Evolutionary conservation across 768 basidiomycete species (phyloP).

Genomic region (Pseudohyphozyma bogoriensis): DNA sequence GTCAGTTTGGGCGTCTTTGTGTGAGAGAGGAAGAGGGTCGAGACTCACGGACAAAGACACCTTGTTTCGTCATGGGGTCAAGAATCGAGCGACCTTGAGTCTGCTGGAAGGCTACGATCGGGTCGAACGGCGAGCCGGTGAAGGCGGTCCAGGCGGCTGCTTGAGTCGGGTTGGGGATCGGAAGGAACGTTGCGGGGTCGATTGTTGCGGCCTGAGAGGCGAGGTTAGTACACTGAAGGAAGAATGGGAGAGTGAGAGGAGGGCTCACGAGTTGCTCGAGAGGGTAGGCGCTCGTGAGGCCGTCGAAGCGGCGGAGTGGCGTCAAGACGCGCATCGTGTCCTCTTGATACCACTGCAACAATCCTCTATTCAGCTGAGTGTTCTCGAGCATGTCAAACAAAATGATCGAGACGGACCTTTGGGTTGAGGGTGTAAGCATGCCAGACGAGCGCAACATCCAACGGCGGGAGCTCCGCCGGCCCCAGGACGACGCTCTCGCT

Average conservation of each 20-base stretch:
- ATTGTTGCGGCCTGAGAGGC: background rate
- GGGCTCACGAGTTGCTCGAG: background rate
- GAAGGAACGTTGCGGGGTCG: background rate
- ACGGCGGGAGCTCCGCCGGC: conserved; percentile 11
- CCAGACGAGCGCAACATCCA: conserved; percentile 29
- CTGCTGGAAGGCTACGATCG: background rate
- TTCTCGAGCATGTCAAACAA: background rate
- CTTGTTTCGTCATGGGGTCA: background rate
- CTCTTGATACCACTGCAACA: conserved; percentile 1
- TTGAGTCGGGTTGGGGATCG: background rate
- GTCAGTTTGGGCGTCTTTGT: background rate
- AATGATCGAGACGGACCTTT: background rate
- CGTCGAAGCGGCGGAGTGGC: background rate
- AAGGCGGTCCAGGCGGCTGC: background rate
- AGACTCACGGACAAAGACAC: background rate
- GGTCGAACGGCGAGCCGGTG: conserved; percentile 18
- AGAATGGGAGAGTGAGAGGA: background rate
- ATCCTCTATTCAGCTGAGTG: background rate
- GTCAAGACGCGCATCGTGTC: background rate
- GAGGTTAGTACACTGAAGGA: no score
- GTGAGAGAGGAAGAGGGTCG: background rate
- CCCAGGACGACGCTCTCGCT: fast-evolving
- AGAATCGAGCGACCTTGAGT: background rate
- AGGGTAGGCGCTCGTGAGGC: no score
- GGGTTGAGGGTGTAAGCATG: conserved; percentile 29